Evolutionary conservation across 2,329 filamentous ascomycete genomes (phyloP), one percentile per base, ranked within the genome.

Genomic region (Aspergillus sp.): DNA sequence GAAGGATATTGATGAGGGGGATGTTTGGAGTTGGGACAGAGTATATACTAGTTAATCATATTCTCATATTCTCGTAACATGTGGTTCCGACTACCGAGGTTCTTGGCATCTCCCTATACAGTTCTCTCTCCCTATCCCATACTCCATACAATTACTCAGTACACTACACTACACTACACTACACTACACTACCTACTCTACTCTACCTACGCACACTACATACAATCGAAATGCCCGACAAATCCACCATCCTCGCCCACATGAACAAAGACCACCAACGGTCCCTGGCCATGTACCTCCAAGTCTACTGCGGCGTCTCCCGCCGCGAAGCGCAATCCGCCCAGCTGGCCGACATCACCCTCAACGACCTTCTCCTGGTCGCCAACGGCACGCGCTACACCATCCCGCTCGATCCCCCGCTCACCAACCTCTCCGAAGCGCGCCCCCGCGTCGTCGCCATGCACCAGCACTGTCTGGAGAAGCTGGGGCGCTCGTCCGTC

Each of bases 251-350:
- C 70, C 82, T 93, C 66, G 78, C 78, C 31, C 92, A 97, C 77
- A 94, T 97, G 89, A 96, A 97, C 75, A 77, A 78, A 41, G 88
- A 93, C 71, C 93, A 96, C 74, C 76, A 80, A 47, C 81, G 84
- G 61, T 89, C 90, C 53, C 84, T 96, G 46, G 76, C 82, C 52
- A 81, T 88, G 66, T 96, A 92, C 72, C 82, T 95, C n/a, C 85
- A 85, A 58, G 83, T 91, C 71, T 91, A 85, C 76, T 78, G 76
- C 67, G 71, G 77, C 14, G 76, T 89, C 42, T 81, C 85, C 14
- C 65, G 79, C 6, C 71, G 74, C 54, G 74, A 80, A 46, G 81
- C 87, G 46, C 74, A 81, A 52, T 74, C 77, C 17, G 84, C 88
- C 17, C 72, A 76, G 36, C 77, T 96, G 58, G 76, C 79, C 50